phyloP scores from a whole-genome alignment of 768 basidiomycete species.

The Dendrothele bispora region DNA sequence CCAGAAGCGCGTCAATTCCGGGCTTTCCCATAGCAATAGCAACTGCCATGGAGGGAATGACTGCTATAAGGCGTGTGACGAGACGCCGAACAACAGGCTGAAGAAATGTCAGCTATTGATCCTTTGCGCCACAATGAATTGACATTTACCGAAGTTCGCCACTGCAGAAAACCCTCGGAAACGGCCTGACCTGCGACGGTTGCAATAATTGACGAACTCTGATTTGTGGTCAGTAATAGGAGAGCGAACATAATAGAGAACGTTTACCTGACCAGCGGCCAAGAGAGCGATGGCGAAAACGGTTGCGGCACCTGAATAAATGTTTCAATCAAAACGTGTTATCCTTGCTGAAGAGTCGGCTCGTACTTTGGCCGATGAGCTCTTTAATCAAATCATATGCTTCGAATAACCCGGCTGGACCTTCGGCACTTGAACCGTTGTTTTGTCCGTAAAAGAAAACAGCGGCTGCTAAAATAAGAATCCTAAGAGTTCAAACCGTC shows the following conservation, averaged over 20 bases:
- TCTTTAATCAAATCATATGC: constrained; percentile 74
- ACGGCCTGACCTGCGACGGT: constrained; percentile 91
- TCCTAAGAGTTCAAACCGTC: constrained; percentile 43
- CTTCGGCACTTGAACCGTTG: constrained; percentile 21
- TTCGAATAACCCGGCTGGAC: constrained; percentile 78
- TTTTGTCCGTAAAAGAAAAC: constrained; percentile 65
- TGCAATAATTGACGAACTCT: constrained; percentile 85
- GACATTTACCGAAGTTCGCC: constrained; percentile 70
- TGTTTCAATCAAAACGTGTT: constrained; percentile 1
- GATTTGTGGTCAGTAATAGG: neutral
- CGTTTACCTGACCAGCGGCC: constrained; percentile 69
- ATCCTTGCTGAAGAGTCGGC: constrained; percentile 18
- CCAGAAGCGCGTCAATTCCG: constrained; percentile 79
- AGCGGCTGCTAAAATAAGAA: constrained; percentile 78
- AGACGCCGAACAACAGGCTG: constrained; percentile 80
- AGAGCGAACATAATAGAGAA: neutral
- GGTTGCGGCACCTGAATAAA: constrained; percentile 67
- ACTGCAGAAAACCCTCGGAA: constrained; percentile 85
- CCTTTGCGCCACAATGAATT: constrained; percentile 15
- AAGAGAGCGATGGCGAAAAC: constrained; percentile 88
- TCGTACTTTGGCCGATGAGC: constrained; percentile 66
- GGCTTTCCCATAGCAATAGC: constrained; percentile 66
- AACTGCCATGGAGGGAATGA: constrained; percentile 81
- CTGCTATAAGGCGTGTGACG: constrained; percentile 76
- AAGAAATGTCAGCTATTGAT: constrained; percentile 9